Evolutionary conservation across 2,329 filamentous ascomycete genomes (phyloP), one percentile per base, ranked within the genome.

Genomic region (Xylariales sp.): DNA sequence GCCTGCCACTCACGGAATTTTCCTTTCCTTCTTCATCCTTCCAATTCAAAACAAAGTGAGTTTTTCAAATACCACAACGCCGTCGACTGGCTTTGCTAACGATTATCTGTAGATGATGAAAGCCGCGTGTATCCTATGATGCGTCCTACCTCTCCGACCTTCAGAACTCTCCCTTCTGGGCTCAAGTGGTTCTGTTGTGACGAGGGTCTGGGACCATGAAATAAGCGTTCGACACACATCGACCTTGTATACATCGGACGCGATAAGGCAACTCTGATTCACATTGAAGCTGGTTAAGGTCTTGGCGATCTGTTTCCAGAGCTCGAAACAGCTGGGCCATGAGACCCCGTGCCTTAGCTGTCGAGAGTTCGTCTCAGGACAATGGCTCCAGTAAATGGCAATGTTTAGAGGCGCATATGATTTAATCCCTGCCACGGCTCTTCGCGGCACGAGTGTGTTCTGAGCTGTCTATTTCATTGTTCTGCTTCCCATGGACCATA

Each of bases 201-300:
- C 69, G 71, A 71, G 74, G 67, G 68, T 73, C 70, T 69, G 69
- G 80, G 70, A 85, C 80, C 74, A 79, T 98, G 93, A 97, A 82
- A 89, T 89, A 78, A 84, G 93, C 89, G 93, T 96, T 86, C 89
- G 91, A 88, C 93, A 96, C 91, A n/a, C n/a, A 95, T 76, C 51
- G 77, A 82, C 85, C 91, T 96, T 97, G 89, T 94, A 88, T 78
- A 70, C 70, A 77, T 88, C 90, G 91, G 82, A 95, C 91, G 93
- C 90, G 80, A 88, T 84, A 86, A 83, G 86, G 88, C 84, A 94
- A 86, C 88, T 96, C 91, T 97, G 91, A 97, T 66, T 66, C 54
- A 19, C n/a, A 24, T 40, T 34, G 38, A 40, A 40, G 32, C 18
- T 40, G 38, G 37, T 40, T 19, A 40, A 40, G 38, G 38, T 33